These are phyloP conservation scores for Clathrospora elynae DNA, from an alignment of 2,329 filamentous ascomycete species.

Conservation along the genomic window DNA sequence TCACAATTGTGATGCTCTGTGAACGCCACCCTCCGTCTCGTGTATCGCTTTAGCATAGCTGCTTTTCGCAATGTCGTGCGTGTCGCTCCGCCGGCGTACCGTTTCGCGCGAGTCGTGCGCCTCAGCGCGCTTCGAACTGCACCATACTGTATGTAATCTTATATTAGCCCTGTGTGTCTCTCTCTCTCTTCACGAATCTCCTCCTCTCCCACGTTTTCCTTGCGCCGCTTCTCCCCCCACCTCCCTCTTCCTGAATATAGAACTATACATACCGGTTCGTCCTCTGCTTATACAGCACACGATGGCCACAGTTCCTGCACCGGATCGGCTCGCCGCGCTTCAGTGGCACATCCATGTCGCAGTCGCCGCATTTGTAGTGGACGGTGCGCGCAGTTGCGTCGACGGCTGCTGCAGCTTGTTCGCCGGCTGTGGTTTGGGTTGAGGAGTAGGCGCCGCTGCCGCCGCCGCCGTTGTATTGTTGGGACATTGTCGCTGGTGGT, in stretches of 20 bases:
- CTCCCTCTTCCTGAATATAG: neutral
- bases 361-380: conserved; percentile 74
- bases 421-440: conserved; percentile 2
- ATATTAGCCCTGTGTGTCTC: conserved; percentile 11
- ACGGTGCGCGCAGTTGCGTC: conserved; percentile 54
- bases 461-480: too few relatives aligned
- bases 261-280: conserved; percentile 81
- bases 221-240: neutral
- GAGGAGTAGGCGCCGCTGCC: too few relatives aligned
- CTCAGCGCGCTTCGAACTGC: conserved; percentile 90
- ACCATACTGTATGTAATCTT: conserved; percentile 70
- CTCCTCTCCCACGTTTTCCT: neutral
- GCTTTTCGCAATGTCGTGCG: too few relatives aligned
- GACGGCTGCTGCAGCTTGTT: conserved; percentile 12
- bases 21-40: too few relatives aligned
- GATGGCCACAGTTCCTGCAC: conserved; percentile 91
- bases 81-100: too few relatives aligned
- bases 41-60: too few relatives aligned
- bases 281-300: conserved; percentile 95
- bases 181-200: neutral
- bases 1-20: too few relatives aligned
- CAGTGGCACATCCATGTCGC: conserved; percentile 75
- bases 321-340: conserved; percentile 80
- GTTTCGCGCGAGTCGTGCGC: too few relatives aligned
- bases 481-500: conserved; percentile 30